phyloP scores from a whole-genome alignment of 352 stramenopile genomes.

The Halophytophthora polymorphica region DNA sequence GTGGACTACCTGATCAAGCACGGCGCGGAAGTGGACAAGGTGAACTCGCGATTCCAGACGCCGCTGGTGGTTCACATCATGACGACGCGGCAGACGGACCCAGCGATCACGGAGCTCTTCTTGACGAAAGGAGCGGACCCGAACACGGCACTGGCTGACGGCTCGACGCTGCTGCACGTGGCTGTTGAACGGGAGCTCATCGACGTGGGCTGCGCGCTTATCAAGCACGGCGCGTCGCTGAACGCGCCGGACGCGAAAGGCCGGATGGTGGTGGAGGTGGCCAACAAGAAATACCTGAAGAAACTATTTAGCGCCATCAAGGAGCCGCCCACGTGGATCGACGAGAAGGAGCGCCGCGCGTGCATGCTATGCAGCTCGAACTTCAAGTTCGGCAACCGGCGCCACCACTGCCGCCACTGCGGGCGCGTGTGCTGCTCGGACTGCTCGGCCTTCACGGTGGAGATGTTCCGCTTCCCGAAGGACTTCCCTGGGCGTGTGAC shows the following conservation, averaged over 20 bases:
- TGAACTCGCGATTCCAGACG: constrained; percentile 79
- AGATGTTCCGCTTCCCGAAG: constrained; percentile 83
- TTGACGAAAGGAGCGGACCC: constrained; percentile 57
- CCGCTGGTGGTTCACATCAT: constrained; percentile 83
- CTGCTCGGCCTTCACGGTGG: constrained; percentile 74
- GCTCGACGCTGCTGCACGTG: constrained; percentile 82
- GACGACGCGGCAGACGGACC: constrained; percentile 81
- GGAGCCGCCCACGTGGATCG: constrained; percentile 72
- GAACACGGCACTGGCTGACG: constrained; percentile 71
- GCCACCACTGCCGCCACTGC: constrained; percentile 85
- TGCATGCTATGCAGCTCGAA: constrained; percentile 72
- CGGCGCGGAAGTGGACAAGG: constrained; percentile 76
- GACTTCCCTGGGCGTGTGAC: constrained; percentile 74
- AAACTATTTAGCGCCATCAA: constrained; percentile 83
- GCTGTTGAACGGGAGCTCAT: constrained; percentile 80
- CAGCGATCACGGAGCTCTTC: constrained; percentile 75
- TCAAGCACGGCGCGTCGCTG: constrained; percentile 66
- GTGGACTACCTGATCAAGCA: constrained; percentile 86
- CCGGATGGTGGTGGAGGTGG: constrained; percentile 72
- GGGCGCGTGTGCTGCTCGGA: constrained; percentile 82
- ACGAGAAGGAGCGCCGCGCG: constrained; percentile 62
- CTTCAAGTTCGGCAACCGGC: constrained; percentile 81
- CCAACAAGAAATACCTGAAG: constrained; percentile 75
- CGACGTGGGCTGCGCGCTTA: constrained; percentile 70
- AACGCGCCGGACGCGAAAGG: constrained; percentile 73